These are phyloP conservation scores for Scheffersomyces titani DNA, from an alignment of 1,139 yeast species.

Conservation along the genomic window DNA sequence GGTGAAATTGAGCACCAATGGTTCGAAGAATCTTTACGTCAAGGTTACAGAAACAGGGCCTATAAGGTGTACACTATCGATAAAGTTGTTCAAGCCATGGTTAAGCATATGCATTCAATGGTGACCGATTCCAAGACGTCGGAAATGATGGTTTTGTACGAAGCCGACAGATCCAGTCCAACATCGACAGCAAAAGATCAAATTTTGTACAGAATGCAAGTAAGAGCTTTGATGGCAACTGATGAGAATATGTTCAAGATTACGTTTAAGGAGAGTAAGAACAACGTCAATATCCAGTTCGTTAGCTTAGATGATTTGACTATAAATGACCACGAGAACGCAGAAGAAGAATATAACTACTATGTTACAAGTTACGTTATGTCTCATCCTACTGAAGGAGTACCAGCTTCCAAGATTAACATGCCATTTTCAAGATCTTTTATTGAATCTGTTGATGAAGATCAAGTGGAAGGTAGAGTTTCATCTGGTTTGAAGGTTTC, in stretches of 20 bases:
- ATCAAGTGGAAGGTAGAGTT: conserved; percentile 65
- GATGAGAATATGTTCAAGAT: conserved; percentile 94
- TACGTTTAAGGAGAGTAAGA: conserved; percentile 57
- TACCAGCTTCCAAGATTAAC: conserved; percentile 73
- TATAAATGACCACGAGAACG: conserved; percentile 69
- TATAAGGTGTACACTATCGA: conserved; percentile 91
- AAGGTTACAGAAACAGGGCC: conserved; percentile 91
- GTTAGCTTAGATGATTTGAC: conserved; percentile 88
- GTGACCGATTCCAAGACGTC: conserved; percentile 81
- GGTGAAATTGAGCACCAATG: conserved; percentile 93
- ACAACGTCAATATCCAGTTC: conserved; percentile 72
- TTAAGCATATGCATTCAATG: conserved; percentile 82
- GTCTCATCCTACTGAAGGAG: conserved; percentile 97
- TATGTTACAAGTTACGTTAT: conserved; percentile 89
- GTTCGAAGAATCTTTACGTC: conserved; percentile 94
- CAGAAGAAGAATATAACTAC: conserved; percentile 87
- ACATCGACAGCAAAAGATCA: conserved; percentile 83
- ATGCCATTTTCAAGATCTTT: conserved; percentile 73
- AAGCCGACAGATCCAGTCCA: conserved; percentile 66
- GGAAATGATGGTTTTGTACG: conserved; percentile 79
- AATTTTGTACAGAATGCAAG: conserved; percentile 86
- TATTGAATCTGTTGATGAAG: conserved; percentile 58
- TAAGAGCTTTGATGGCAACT: conserved; percentile 73
- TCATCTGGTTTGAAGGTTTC: conserved; percentile 79
- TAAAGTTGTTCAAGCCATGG: conserved; percentile 86